Conservation (phyloP, 495 filamentous ascomycete species). For the Penicillium bovifimosum region DNA sequence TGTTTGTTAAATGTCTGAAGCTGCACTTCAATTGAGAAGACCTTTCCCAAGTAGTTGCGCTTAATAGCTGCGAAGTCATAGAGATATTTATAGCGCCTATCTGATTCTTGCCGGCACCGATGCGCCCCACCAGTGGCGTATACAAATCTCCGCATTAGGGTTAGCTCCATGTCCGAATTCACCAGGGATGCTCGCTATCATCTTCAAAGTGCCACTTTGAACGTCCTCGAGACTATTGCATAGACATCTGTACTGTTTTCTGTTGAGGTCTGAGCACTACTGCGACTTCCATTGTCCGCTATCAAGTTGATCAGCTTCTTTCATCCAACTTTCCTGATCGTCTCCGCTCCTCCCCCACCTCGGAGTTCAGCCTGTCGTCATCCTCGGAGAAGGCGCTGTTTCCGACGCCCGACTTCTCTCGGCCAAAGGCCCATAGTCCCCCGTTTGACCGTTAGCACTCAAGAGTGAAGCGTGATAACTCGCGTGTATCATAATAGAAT, state of each 20-base stretch:
- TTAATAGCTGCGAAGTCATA: too few species aligned
- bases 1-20: background rate
- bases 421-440: background rate
- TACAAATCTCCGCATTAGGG: slow-evolving; percentile 6
- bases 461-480: background rate
- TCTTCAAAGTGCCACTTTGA: background rate
- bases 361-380: slow-evolving; percentile 1
- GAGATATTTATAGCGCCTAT: background rate
- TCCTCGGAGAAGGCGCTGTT: background rate
- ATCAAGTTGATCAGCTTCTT: background rate
- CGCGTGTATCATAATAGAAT: background rate
- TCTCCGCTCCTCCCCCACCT: slow-evolving; percentile 7
- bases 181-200: background rate
- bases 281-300: background rate
- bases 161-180: slow-evolving; percentile 1
- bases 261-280: background rate
- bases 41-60: too few species aligned
- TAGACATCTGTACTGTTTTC: background rate
- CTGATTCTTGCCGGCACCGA: background rate
- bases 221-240: background rate
- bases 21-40: background rate
- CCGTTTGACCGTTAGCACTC: background rate
- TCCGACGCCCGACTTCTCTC: slow-evolving; percentile 1
- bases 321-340: background rate
- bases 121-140: background rate